Conservation (phyloP, 2,329 filamentous ascomycete species). For the Pyricularia sp. region DNA sequence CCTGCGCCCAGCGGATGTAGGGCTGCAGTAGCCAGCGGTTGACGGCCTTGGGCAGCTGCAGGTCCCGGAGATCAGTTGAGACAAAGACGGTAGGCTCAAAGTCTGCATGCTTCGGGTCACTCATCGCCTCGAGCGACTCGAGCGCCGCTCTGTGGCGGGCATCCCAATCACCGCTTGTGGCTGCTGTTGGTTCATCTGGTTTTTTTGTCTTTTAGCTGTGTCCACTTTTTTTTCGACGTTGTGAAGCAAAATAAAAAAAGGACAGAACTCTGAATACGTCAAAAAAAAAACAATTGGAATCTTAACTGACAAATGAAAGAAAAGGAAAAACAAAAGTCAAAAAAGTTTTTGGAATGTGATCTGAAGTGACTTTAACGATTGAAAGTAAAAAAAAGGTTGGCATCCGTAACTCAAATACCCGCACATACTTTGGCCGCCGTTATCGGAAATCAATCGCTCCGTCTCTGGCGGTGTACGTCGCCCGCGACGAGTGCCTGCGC, state of each 20-base stretch:
- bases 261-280: background rate
- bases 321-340: background rate
- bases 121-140: conserved; percentile 24
- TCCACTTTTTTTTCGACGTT: background rate
- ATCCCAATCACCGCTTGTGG: conserved; percentile 5
- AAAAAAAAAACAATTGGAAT: too few species aligned
- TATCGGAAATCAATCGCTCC: background rate
- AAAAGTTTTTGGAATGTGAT: background rate
- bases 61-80: conserved; percentile 23
- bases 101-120: conserved; percentile 23
- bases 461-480: background rate
- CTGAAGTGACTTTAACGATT: background rate
- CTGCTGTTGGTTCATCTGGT: background rate
- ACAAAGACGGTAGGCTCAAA: conserved; percentile 35
- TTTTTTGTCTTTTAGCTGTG: background rate
- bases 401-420: background rate
- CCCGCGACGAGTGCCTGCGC: background rate
- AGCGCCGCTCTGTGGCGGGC: conserved; percentile 18
- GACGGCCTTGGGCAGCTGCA: conserved; percentile 24
- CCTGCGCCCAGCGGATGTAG: conserved; percentile 42
- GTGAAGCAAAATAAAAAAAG: background rate
- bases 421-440: background rate
- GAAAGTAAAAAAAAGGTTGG: background rate
- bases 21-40: conserved; percentile 40
- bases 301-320: background rate